phyloP scores from a whole-genome alignment of 306 rosid species.

The Castanea mollissima region DNA sequence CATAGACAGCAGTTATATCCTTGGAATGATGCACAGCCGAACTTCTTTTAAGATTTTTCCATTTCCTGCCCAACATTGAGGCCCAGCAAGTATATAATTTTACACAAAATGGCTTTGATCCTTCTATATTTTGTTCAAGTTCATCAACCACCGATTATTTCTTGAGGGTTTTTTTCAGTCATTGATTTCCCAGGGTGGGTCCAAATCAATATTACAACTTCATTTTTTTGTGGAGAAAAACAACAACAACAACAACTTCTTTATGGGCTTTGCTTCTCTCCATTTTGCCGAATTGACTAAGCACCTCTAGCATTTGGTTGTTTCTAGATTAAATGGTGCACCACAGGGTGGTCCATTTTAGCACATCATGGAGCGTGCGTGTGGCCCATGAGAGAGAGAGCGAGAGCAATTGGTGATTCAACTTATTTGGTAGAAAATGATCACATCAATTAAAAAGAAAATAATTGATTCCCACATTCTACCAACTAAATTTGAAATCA shows the following conservation, averaged over 20 bases:
- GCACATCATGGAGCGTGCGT: not conserved
- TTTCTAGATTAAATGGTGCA: conserved; percentile 18
- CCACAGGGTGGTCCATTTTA: conserved; percentile 22
- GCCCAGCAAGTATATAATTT: too few relatives aligned
- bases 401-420: conserved; percentile 5
- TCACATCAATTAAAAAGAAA: not conserved
- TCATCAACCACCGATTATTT: not conserved
- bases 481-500: conserved; percentile 22
- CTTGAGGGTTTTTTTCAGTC: not conserved
- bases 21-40: not conserved
- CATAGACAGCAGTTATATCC: not conserved
- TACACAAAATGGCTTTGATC: too few relatives aligned
- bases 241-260: not conserved
- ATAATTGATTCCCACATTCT: conserved; percentile 8
- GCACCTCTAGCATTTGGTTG: conserved; percentile 29
- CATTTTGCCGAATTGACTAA: not conserved
- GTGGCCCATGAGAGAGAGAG: conserved; percentile 10
- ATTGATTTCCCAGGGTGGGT: not conserved
- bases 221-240: too few relatives aligned
- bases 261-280: not conserved
- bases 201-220: too few relatives aligned
- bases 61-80: not conserved
- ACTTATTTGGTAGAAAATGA: not conserved
- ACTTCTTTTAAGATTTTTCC: not conserved
- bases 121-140: not conserved